Base-by-base conservation (phyloP, 108 stramenopile species). In the Chaetoceros tenuissimus region DNA sequence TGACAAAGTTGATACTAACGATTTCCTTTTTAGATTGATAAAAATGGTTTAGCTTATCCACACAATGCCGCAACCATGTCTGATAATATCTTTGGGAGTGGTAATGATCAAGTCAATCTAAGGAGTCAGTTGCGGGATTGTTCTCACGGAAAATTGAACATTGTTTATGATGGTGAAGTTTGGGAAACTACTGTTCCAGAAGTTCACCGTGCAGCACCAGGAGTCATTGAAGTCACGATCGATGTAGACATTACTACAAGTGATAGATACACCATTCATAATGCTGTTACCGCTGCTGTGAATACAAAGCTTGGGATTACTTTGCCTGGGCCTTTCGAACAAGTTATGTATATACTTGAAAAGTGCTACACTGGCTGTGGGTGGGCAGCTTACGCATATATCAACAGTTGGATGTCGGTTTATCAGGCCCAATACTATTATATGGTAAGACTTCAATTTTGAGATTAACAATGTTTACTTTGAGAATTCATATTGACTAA, bases 141-240 rank as follows among this genome's bases (percentile, higher is more conserved):
- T 30, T 67, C 66, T 28, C 64, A 55, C 43, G 47, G 55, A 13
- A 30, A 64, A 34, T 19, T 74, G 0, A 31, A 64, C 1, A 29
- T 69, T 24, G 0, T 31, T n/a, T 29, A 55, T 22, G 62, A 53
- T 29, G 30, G n/a, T 13, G 17, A 24, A 10, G 22, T 25, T 23
- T 48, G 3, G n/a, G 23, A 52, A 27, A 2, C 13, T 28, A 18
- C 25, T 24, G 0, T 31, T 5, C 40, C 44, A 30, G 24, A 13
- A n/a, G 18, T 55, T 48, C 27, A 31, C n/a, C n/a, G n/a, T n/a
- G n/a, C 5, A 31, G 72, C 66, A 8, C 47, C 55, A 20, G 73
- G 73, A 5, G 73, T 74, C 1, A 28, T 74, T 30, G 59, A 69
- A 8, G 73, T 70, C 7, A 34, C 2, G n/a, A 66, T 74, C 24